Percentiles rank a stretch among this genome's conserved stretches.
Evolutionary conservation across 805 yeast genomes (phyloP).

Genomic region (Kodamaea jinghongensis): DNA sequence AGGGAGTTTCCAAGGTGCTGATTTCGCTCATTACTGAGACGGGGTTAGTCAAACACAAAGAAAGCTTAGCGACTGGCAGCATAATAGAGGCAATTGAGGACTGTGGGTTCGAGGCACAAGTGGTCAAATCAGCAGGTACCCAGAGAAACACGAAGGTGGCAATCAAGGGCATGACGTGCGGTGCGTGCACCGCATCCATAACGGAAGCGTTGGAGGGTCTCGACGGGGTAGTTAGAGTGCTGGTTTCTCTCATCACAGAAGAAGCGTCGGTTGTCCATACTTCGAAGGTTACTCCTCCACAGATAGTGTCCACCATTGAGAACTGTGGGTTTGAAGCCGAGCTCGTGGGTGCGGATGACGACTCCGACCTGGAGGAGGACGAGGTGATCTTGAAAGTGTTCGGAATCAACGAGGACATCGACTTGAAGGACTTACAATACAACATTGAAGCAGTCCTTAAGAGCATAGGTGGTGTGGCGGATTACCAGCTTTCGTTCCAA

Average conservation of each 20-base stretch:
- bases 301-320: constrained; percentile 24
- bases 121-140: neutral
- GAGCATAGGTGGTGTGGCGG: constrained; percentile 28
- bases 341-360: constrained; percentile 3
- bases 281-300: constrained; percentile 11
- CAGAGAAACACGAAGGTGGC: constrained; percentile 8
- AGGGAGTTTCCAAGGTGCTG: constrained; percentile 52
- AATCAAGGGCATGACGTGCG: constrained; percentile 38
- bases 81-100: constrained; percentile 63
- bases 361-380: constrained; percentile 4
- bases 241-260: constrained; percentile 38
- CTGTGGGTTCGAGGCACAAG: constrained; percentile 36
- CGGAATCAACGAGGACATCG: constrained; percentile 30
- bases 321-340: constrained; percentile 32
- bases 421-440: constrained; percentile 30
- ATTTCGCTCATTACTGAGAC: constrained; percentile 78
- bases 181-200: constrained; percentile 42
- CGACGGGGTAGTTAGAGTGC: constrained; percentile 24
- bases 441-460: constrained; percentile 40
- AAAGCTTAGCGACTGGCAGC: constrained; percentile 26
- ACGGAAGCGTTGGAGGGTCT: constrained; percentile 27
- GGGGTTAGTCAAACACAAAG: constrained; percentile 55
- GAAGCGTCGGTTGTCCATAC: constrained; percentile 28
- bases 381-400: constrained; percentile 28
- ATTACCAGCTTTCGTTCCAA: constrained; percentile 24